Evolutionary conservation across 2,329 filamentous ascomycete genomes (phyloP).

Genomic region (Clarireedia hainanense): DNA sequence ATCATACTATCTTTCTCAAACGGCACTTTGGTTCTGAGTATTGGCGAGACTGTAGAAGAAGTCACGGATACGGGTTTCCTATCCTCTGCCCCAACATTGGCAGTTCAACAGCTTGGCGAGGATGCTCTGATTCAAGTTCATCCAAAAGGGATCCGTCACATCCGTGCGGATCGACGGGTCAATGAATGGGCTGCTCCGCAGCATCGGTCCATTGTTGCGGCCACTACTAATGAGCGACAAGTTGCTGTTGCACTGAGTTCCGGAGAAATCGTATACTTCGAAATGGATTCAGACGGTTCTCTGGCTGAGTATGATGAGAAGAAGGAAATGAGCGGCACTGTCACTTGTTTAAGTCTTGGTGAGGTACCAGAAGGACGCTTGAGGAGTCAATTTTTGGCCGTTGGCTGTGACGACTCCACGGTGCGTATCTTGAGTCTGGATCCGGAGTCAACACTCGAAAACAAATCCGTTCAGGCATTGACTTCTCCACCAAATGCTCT

Average conservation of each 20-base stretch:
- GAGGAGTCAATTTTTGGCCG: constrained; percentile 86
- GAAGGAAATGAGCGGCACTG: constrained; percentile 89
- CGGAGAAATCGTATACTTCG: constrained; percentile 95
- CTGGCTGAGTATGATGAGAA: constrained; percentile 92
- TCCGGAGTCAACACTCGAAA: constrained; percentile 83
- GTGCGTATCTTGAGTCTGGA: constrained; percentile 88
- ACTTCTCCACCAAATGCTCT: constrained; percentile 84
- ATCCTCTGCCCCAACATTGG: constrained; percentile 78
- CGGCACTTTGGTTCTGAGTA: constrained; percentile 83
- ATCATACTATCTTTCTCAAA: constrained; percentile 93
- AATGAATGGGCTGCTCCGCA: constrained; percentile 93
- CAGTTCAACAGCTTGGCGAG: constrained; percentile 89
- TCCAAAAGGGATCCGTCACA: constrained; percentile 90
- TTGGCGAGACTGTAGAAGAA: constrained; percentile 94
- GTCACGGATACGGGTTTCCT: constrained; percentile 91
- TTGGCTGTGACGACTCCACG: constrained; percentile 94
- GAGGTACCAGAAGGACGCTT: constrained; percentile 85
- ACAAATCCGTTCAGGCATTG: constrained; percentile 87
- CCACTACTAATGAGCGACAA: constrained; percentile 86
- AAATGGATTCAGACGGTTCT: constrained; percentile 87
- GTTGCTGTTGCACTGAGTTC: constrained; percentile 91
- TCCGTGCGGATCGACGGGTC: constrained; percentile 65
- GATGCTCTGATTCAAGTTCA: constrained; percentile 91
- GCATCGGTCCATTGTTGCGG: constrained; percentile 90
- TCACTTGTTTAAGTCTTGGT: constrained; percentile 89